A percentile compares a stretch with the other conserved stretches of the same genome.
phyloP scores from a whole-genome alignment of 2,329 filamentous ascomycete genomes.

The Pseudogymnoascus sp. region DNA sequence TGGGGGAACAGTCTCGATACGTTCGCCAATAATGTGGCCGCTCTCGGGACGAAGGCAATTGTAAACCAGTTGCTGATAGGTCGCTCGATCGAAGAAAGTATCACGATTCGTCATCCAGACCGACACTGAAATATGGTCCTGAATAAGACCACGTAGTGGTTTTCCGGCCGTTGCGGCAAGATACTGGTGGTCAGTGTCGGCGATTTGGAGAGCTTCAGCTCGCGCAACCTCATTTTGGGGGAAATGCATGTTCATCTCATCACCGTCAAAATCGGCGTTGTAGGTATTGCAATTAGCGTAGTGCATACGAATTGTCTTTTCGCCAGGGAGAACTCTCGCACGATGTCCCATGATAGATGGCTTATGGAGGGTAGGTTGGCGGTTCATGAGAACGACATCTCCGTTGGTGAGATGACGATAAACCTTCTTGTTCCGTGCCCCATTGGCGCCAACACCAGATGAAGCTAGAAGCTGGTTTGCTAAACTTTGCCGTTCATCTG shows the following conservation, averaged over 20 bases:
- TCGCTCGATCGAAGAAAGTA: conserved; percentile 76
- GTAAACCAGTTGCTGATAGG: conserved; percentile 93
- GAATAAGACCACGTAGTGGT: conserved; percentile 88
- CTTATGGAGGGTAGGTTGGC: conserved; percentile 94
- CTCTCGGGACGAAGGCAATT: conserved; percentile 81
- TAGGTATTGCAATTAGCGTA: conserved; percentile 99
- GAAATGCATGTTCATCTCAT: conserved; percentile 99
- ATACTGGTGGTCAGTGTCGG: conserved; percentile 96
- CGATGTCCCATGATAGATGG: conserved; percentile 98
- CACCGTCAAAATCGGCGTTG: conserved; percentile 98
- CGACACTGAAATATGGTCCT: conserved; percentile 95
- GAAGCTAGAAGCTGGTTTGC: conserved; percentile 90
- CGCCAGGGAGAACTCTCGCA: conserved; percentile 81
- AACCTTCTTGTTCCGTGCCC: conserved; percentile 86
- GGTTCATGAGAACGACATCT: conserved; percentile 97
- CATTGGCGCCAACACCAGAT: conserved; percentile 63
- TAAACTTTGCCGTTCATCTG: conserved; percentile 78
- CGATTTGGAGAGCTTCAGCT: conserved; percentile 84
- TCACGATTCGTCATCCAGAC: conserved; percentile 86
- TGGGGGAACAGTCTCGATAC: conserved; percentile 72
- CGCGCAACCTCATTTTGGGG: conserved; percentile 93
- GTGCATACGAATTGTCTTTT: conserved; percentile 98
- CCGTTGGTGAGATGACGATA: conserved; percentile 93
- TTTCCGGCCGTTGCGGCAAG: conserved; percentile 89
- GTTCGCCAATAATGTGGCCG: conserved; percentile 74